Percentiles rank a stretch among this genome's conserved stretches.
Evolutionary conservation across 2,329 filamentous ascomycete genomes (phyloP).

Genomic region (Fusarium sublunatum): DNA sequence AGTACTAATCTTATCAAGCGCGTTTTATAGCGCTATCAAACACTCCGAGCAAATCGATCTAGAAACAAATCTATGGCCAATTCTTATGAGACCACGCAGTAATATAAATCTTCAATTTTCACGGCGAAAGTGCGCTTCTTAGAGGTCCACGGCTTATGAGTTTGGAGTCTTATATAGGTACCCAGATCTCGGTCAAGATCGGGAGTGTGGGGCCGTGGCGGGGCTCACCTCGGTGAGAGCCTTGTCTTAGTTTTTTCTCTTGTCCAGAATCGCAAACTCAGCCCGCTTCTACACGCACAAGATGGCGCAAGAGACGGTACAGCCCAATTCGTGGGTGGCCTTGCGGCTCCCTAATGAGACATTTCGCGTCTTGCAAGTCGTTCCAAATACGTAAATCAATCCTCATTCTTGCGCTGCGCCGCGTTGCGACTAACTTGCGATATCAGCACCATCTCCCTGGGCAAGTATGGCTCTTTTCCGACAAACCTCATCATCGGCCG

Average conservation of each 20-base stretch:
- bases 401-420: conserved; percentile 7
- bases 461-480: conserved; percentile 92
- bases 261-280: conserved; percentile 23
- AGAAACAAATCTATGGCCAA: no score
- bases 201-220: conserved; percentile 33
- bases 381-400: conserved; percentile 67
- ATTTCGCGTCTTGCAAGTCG: conserved; percentile 66
- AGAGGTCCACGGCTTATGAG: no score
- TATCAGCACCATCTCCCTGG: conserved; percentile 83
- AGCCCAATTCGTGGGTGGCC: conserved; percentile 70
- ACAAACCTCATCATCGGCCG: conserved; percentile 91
- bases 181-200: conserved; percentile 30
- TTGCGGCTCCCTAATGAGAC: conserved; percentile 69
- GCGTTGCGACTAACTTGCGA: conserved; percentile 43
- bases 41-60: no score
- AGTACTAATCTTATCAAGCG: no score
- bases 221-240: conserved; percentile 49
- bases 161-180: no score
- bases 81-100: no score
- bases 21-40: no score
- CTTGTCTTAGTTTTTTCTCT: conserved; percentile 43
- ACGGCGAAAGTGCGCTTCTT: no score
- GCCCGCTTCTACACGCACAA: conserved; percentile 28
- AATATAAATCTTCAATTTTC: no score
- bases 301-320: conserved; percentile 51